phyloP scores from a whole-genome alignment of 305 asterid genomes.

The Plantago coronopus region DNA sequence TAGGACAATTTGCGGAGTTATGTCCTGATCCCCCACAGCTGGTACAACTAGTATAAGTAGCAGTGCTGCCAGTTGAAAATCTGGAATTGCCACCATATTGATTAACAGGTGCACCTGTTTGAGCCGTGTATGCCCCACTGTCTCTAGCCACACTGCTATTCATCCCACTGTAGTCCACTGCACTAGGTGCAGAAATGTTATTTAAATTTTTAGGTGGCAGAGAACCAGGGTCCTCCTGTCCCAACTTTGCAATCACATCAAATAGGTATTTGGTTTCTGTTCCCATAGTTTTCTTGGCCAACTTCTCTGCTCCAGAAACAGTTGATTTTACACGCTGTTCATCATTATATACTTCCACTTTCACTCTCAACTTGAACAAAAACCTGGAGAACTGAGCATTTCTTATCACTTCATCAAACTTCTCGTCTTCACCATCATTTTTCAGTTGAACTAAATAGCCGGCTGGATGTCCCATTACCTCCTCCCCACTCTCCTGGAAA shows the following conservation, averaged over 20 bases:
- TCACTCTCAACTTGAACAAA: conserved; percentile 72
- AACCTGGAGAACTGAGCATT: conserved; percentile 50
- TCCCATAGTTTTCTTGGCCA: conserved; percentile 26
- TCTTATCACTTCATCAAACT: conserved; percentile 51
- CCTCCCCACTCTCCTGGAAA: conserved; percentile 82
- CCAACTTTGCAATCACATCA: conserved; percentile 46
- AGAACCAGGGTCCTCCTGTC: conserved; percentile 37
- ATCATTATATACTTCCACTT: conserved; percentile 73
- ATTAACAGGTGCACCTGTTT: conserved; percentile 41
- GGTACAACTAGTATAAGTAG: conserved; percentile 46
- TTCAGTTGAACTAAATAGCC: conserved; percentile 61
- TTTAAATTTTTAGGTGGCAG: conserved; percentile 38
- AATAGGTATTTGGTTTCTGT: conserved; percentile 53
- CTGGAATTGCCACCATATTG: conserved; percentile 39
- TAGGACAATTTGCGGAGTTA: conserved; percentile 66
- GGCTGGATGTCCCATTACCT: conserved; percentile 76
- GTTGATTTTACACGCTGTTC: conserved; percentile 89
- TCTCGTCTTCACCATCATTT: conserved; percentile 75
- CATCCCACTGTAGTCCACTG: conserved; percentile 32
- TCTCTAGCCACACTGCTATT: conserved; percentile 34
- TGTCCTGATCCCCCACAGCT: conserved; percentile 80
- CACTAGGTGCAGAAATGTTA: conserved; percentile 27
- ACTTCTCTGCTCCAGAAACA: conserved; percentile 62
- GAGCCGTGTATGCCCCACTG: conserved; percentile 31
- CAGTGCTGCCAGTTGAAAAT: conserved; percentile 32